Base-by-base conservation (phyloP, 78 protist species). In the Parvularia atlantis region DNA sequence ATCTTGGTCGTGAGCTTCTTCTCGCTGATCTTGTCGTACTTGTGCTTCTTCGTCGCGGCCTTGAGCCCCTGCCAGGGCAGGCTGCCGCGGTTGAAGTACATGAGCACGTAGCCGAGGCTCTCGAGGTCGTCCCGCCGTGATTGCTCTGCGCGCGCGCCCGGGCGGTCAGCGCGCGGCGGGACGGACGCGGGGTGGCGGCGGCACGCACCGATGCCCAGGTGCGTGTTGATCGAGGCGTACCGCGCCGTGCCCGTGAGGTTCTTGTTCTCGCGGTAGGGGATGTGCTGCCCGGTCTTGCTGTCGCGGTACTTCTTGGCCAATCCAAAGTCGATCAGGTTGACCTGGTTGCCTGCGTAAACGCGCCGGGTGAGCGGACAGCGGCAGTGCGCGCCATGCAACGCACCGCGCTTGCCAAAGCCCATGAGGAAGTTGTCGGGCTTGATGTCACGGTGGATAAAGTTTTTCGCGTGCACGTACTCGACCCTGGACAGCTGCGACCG, bases 1-100 rank as follows among this genome's bases (percentile, higher is more conserved):
- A 79, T 74, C 11, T 74, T 71, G 1, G 84, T 79, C 83, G 77
- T 50, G 70, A 85, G 83, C 75, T 95, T 95, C 66, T 83, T 84
- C 80, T 91, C 95, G 24, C 73, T 66, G 62, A 96, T 94, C 75
- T 71, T 80, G 68, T 89, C 95, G 78, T 96, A 93, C 73, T 96
- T 96, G 50, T 92, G 93, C 62, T 89, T 56, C 84, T 92, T 91
- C 30, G 89, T 92, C 48, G 69, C 78, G 13, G 97, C 98, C 57
- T 81, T 75, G 58, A 94, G 77, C 5, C 96, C 95, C 67, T 97
- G 99, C 99, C 99, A 97, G 61, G 99, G 99, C 43, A 97, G 79
- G 36, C 68, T 24, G 81, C 93, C 93, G 2, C 81, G 70, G 31
- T 66, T 41, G 39, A 89, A 69, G 75, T 83, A 89, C 52, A 89